These are phyloP conservation scores for Pseudogymnoascus sp. DNA, from an alignment of 2,329 filamentous ascomycete species.

Conservation along the genomic window DNA sequence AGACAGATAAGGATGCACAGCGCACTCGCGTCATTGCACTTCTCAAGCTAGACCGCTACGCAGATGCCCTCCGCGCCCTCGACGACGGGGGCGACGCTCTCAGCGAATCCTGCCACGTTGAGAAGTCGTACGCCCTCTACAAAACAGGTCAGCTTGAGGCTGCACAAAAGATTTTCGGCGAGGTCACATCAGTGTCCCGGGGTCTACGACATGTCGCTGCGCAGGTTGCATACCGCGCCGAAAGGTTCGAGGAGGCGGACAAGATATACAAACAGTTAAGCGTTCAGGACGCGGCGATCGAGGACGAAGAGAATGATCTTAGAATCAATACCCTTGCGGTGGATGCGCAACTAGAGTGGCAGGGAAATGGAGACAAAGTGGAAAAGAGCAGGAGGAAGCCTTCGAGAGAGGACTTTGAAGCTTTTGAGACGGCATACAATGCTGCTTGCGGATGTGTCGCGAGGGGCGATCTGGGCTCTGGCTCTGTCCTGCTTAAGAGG, in stretches of 20 bases:
- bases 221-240: conserved; percentile 66
- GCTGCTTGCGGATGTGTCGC: conserved; percentile 67
- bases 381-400: conserved; percentile 40
- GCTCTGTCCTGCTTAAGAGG: conserved; percentile 58
- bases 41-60: conserved; percentile 73
- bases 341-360: conserved; percentile 66
- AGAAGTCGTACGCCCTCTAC: conserved; percentile 77
- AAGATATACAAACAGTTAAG: conserved; percentile 55
- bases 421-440: conserved; percentile 79
- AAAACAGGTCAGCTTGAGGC: conserved; percentile 64
- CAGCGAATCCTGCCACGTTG: conserved; percentile 54
- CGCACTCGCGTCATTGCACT: conserved; percentile 67
- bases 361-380: conserved; percentile 35
- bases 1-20: conserved; percentile 49
- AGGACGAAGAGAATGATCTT: conserved; percentile 65
- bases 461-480: conserved; percentile 56
- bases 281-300: conserved; percentile 34
- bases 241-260: conserved; percentile 62
- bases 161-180: conserved; percentile 39
- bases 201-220: conserved; percentile 45
- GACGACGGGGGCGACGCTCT: conserved; percentile 55
- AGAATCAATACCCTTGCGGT: conserved; percentile 68
- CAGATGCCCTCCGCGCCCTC: conserved; percentile 65
- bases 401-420: conserved; percentile 55
- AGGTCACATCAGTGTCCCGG: conserved; percentile 21